Evolutionary conservation across 352 stramenopile genomes (phyloP).

Genomic region (Globisporangium ultimum): DNA sequence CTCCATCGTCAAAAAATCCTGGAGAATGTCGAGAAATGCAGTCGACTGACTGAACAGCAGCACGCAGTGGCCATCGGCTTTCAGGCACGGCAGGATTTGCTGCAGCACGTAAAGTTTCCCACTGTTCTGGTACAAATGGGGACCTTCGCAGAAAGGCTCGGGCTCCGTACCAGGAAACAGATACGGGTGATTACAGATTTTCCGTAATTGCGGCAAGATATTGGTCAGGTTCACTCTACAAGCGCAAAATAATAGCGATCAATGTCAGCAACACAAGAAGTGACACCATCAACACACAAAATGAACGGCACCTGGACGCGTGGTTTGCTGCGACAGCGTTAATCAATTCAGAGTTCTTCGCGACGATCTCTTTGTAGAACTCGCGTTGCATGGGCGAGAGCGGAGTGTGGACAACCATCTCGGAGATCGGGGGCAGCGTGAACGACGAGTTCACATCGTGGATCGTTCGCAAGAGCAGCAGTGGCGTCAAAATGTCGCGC

Average conservation of each 20-base stretch:
- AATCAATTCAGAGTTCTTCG: conserved; percentile 51
- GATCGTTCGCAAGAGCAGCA: conserved; percentile 65
- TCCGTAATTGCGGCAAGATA: conserved; percentile 93
- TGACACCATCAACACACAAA: background rate
- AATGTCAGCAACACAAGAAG: conserved; percentile 1
- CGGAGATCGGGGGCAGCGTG: conserved; percentile 61
- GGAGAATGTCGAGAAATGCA: conserved; percentile 73
- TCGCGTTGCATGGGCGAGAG: conserved; percentile 76
- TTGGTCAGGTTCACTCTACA: conserved; percentile 91
- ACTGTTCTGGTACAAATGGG: conserved; percentile 72
- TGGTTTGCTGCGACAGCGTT: conserved; percentile 36
- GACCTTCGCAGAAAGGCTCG: conserved; percentile 71
- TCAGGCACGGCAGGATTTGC: conserved; percentile 75
- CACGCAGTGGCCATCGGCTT: conserved; percentile 79
- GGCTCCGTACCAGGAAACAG: conserved; percentile 86
- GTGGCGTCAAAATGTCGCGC: conserved; percentile 46
- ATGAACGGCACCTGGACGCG: conserved; percentile 4
- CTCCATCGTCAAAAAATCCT: conserved; percentile 76
- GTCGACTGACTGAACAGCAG: conserved; percentile 80
- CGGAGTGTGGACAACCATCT: conserved; percentile 76
- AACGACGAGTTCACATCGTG: conserved; percentile 70
- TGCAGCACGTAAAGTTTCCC: conserved; percentile 86
- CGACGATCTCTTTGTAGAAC: conserved; percentile 81
- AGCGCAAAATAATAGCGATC: conserved; percentile 1
- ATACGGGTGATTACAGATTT: conserved; percentile 88